Base-by-base conservation (phyloP, 495 filamentous ascomycete genomes). In the Aspergillus sparsus region DNA sequence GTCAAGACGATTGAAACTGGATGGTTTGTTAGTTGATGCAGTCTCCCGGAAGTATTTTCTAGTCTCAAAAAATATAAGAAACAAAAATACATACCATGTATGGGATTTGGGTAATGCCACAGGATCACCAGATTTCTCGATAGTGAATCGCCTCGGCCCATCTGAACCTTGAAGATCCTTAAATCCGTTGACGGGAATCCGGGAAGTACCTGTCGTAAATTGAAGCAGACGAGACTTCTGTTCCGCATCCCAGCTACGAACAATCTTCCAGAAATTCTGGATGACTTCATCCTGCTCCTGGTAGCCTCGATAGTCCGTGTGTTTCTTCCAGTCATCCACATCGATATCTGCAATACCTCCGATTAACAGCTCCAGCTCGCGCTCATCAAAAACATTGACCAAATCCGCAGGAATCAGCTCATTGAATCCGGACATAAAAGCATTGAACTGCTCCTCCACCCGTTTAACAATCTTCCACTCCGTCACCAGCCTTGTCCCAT, bases 321-420 rank as follows among this genome's bases (percentile, higher is more conserved):
- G 94, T 79, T 99, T 99, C 87, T 99, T 99, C 94, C 94, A 99
- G 74, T 99, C 94, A 50, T 98, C 94, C 16, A 99, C 95, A 68
- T 99, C 94, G 66, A 99, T 99, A 72, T 99, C 94, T 46, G 94
- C 95, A 69, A 99, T 99, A 82, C 94, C 94, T 62, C 94, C 94
- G 71, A 99, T 98, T 63, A 99, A 80, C 65, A 99, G 77, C 74
- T 99, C 94, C 50, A 99, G 79, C 73, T 99, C 94, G 57, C 94
- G 89, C 80, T 98, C 94, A 68, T 99, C 94, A 68, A 99, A 99
- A 47, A 99, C 94, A 65, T 96, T 97, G 73, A 99, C 92, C 33
- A 99, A 83, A 67, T 99, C 94, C 37, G 92, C 83, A 1, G 94
- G 94, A 62, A 99, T 98, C 53, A 99, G 80, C 78, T 99, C 94